Conservation (phyloP, 768 basidiomycete species). For the Tylopilus balloui region DNA sequence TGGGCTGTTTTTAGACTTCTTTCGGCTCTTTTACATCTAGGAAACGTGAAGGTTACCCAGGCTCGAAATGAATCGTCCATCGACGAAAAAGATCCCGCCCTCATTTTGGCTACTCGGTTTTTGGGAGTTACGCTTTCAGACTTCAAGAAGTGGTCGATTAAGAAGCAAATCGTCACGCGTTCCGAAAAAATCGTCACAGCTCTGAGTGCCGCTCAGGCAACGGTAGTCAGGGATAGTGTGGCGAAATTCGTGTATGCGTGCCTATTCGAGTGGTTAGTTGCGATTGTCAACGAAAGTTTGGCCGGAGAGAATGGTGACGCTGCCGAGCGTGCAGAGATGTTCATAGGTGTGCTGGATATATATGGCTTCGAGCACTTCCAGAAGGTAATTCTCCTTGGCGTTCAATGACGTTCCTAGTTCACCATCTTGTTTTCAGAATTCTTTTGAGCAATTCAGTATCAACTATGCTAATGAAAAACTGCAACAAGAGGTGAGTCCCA, state of each 20-base stretch:
- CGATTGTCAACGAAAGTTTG: constrained; percentile 94
- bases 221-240: constrained; percentile 91
- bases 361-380: constrained; percentile 98
- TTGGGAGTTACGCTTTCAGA: constrained; percentile 86
- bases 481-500: constrained; percentile 79
- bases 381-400: constrained; percentile 50
- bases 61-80: constrained; percentile 78
- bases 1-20: constrained; percentile 97
- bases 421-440: constrained; percentile 48
- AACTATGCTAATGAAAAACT: constrained; percentile 99
- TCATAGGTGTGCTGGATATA: constrained; percentile 98
- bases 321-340: constrained; percentile 89
- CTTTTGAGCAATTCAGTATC: constrained; percentile 98
- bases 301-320: constrained; percentile 93
- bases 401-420: not conserved
- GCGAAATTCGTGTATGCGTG: constrained; percentile 99
- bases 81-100: constrained; percentile 75
- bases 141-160: constrained; percentile 98
- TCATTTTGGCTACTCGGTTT: constrained; percentile 81
- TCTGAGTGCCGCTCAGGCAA: constrained; percentile 83
- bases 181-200: constrained; percentile 92
- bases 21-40: constrained; percentile 92
- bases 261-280: constrained; percentile 97
- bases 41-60: constrained; percentile 89
- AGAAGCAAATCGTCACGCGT: constrained; percentile 94